A percentile compares a stretch with the other conserved stretches of the same genome.
Evolutionary conservation across 208 protist species (phyloP).

Genomic region (Spongospora subterranea): DNA sequence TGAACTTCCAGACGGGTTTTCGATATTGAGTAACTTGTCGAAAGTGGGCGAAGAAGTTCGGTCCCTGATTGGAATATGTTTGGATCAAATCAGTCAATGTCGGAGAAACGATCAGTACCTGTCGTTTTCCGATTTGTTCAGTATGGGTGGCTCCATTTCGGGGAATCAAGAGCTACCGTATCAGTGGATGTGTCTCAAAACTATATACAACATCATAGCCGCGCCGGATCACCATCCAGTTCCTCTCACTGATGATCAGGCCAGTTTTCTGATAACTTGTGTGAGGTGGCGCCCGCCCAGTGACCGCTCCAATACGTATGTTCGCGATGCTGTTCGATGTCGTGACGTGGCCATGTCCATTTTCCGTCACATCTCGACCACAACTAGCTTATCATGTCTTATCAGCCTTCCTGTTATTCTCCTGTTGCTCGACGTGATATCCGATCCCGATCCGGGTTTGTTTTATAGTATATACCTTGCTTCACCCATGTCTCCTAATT

Average conservation of each 20-base stretch:
- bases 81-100: slow-evolving; percentile 23
- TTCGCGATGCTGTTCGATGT: not conserved
- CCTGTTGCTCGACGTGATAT: not conserved
- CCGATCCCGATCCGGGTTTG: not conserved
- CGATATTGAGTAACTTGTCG: not conserved
- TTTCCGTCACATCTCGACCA: not conserved
- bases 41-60: not conserved
- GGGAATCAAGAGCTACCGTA: not conserved
- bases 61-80: not conserved
- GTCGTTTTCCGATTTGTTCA: not conserved
- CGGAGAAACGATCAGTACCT: not conserved
- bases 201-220: slow-evolving; percentile 7
- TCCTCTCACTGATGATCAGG: not conserved
- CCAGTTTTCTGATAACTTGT: not conserved
- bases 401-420: not conserved
- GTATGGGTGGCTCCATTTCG: not conserved
- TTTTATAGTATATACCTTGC: not conserved
- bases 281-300: not conserved
- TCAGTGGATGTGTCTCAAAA: slow-evolving; percentile 34
- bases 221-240: not conserved
- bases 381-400: not conserved
- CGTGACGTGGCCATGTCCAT: not conserved
- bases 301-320: not conserved
- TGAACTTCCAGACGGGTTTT: not conserved
- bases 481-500: not conserved